These are phyloP conservation scores for Diplotaxis tenuifolia DNA, from an alignment of 345 rosid species.

Conservation along the genomic window DNA sequence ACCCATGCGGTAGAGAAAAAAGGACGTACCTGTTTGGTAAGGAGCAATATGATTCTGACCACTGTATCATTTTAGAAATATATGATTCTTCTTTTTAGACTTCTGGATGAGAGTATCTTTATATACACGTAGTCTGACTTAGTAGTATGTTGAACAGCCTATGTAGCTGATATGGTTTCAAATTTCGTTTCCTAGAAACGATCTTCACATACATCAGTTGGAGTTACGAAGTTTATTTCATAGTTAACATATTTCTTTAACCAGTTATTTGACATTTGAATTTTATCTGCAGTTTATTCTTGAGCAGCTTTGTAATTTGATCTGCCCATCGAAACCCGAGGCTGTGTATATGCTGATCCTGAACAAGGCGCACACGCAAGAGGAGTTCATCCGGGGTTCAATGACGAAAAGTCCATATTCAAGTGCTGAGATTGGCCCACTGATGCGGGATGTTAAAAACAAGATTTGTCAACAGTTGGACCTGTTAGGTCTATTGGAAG, in stretches of 20 bases:
- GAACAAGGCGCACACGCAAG: constrained; percentile 95
- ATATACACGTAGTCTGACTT: background rate
- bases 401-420: constrained; percentile 99
- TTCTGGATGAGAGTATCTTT: constrained; percentile 4
- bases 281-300: constrained; percentile 77
- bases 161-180: constrained; percentile 14
- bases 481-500: constrained; percentile 81
- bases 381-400: constrained; percentile 96
- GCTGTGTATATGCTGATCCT: constrained; percentile 81
- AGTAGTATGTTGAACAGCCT: constrained; percentile 13
- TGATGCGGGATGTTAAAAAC: constrained; percentile 99
- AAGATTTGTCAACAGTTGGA: constrained; percentile 96
- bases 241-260: background rate
- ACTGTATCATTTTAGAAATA: constrained; percentile 6
- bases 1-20: constrained; percentile 83
- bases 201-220: constrained; percentile 23
- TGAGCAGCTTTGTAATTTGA: constrained; percentile 98
- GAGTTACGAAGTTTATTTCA: background rate
- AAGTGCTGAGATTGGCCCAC: constrained; percentile 93
- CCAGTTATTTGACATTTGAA: constrained; percentile 30
- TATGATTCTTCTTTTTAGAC: constrained; percentile 12
- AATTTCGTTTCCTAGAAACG: constrained; percentile 1
- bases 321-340: constrained; percentile 97
- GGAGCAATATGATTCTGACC: constrained; percentile 17
- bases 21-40: constrained; percentile 86